phyloP scores from a whole-genome alignment of 2,329 filamentous ascomycete genomes.

The Fonsecaea monophora region DNA sequence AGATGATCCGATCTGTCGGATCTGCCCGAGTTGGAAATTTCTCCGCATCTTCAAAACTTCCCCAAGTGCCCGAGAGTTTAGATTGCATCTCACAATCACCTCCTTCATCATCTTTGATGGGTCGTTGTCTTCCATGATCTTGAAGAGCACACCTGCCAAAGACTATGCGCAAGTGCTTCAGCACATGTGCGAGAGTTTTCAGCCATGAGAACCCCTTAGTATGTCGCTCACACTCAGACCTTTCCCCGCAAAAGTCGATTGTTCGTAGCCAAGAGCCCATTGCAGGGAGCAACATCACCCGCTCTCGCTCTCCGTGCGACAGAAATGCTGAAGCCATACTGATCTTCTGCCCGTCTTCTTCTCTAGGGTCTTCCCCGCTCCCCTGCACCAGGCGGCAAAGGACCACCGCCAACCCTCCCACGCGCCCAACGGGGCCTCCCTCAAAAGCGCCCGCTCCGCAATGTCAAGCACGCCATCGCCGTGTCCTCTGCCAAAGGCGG shows the following conservation, averaged over 20 bases:
- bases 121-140: not conserved
- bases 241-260: not conserved
- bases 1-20: not conserved
- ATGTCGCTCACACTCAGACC: conserved; percentile 35
- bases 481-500: conserved; percentile 97
- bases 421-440: conserved; percentile 83
- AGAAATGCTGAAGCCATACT: not conserved
- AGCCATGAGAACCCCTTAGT: conserved; percentile 89
- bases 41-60: not conserved
- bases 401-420: conserved; percentile 66
- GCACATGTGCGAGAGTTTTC: conserved; percentile 37
- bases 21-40: not conserved
- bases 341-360: not conserved
- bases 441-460: conserved; percentile 76
- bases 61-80: not conserved
- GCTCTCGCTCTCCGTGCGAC: not conserved
- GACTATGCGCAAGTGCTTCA: conserved; percentile 41
- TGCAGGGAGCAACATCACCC: not conserved
- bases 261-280: not conserved
- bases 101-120: not conserved
- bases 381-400: conserved; percentile 48
- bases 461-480: conserved; percentile 92
- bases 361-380: conserved; percentile 76
- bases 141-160: not conserved
- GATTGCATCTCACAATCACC: not conserved